Conservation (phyloP, 306 rosid genomes). For the Lotus japonicus region DNA sequence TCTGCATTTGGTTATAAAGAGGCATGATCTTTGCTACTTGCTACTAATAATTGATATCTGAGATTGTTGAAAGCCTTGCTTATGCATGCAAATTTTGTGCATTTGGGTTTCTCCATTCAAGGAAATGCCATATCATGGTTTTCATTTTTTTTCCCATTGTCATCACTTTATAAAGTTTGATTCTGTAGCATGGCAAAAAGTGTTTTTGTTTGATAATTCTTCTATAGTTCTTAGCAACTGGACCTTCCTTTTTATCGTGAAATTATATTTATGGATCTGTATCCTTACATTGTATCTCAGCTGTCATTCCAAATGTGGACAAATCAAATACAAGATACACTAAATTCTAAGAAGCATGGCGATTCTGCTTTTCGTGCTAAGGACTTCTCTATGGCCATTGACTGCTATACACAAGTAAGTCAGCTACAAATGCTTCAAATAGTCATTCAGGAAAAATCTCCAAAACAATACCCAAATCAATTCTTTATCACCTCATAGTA, state of each 20-base stretch:
- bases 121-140: not conserved
- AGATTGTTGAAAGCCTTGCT: not conserved
- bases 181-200: not conserved
- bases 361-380: slow-evolving; percentile 82
- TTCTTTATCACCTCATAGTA: not conserved
- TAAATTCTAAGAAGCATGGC: slow-evolving; percentile 84
- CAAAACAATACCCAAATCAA: slow-evolving; percentile 11
- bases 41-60: not conserved
- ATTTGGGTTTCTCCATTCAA: not conserved
- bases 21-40: not conserved
- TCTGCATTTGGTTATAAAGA: not conserved
- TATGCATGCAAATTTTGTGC: not conserved
- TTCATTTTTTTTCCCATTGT: not conserved
- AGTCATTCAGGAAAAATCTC: not conserved
- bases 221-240: not conserved
- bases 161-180: not conserved
- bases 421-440: slow-evolving; percentile 7
- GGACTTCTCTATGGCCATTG: slow-evolving; percentile 65
- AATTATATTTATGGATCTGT: not conserved
- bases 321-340: slow-evolving; percentile 89
- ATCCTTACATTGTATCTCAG: slow-evolving; percentile 38
- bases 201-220: not conserved
- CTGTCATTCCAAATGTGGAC: slow-evolving; percentile 99
- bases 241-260: not conserved
- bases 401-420: slow-evolving; percentile 81